These are phyloP conservation scores for Colletotrichum theobromicola DNA, from an alignment of 2,329 filamentous ascomycete genomes.

Conservation along the genomic window DNA sequence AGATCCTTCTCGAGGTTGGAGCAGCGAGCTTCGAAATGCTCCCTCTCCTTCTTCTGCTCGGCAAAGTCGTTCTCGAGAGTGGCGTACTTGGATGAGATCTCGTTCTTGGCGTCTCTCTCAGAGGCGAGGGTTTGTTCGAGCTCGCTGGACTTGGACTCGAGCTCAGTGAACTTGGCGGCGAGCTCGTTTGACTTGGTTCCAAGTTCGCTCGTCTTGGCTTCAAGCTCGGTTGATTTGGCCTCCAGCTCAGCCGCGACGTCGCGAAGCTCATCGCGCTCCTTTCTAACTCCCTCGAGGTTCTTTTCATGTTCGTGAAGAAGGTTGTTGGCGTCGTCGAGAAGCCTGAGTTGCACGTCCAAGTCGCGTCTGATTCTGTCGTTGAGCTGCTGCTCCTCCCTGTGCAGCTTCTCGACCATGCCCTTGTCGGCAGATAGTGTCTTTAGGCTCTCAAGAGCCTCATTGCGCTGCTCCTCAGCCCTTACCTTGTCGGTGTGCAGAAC, in stretches of 20 bases:
- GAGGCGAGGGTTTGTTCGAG: conserved; percentile 7
- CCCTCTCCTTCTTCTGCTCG: background rate
- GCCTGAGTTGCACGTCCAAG: conserved; percentile 11
- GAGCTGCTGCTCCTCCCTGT: background rate
- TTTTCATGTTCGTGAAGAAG: conserved; percentile 6
- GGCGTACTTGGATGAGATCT: background rate
- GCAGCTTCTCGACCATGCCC: conserved; percentile 1
- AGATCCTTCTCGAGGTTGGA: conserved; percentile 14
- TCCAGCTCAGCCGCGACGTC: background rate
- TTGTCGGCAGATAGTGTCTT: conserved; percentile 13
- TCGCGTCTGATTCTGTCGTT: conserved; percentile 9
- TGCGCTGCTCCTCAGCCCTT: background rate
- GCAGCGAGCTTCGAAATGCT: background rate
- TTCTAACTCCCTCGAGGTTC: background rate
- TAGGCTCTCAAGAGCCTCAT: background rate
- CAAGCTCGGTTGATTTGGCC: background rate
- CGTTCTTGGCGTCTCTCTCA: conserved; percentile 1
- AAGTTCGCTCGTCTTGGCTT: background rate
- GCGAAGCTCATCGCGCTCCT: conserved; percentile 16
- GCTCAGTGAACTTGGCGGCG: background rate
- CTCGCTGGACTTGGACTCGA: conserved; percentile 9
- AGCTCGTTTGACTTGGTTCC: conserved; percentile 12
- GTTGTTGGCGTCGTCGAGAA: conserved; percentile 15
- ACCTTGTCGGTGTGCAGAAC: background rate
- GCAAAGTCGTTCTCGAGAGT: background rate